phyloP scores from a whole-genome alignment of 768 basidiomycete species.

The Punctularia strigosozonata region DNA sequence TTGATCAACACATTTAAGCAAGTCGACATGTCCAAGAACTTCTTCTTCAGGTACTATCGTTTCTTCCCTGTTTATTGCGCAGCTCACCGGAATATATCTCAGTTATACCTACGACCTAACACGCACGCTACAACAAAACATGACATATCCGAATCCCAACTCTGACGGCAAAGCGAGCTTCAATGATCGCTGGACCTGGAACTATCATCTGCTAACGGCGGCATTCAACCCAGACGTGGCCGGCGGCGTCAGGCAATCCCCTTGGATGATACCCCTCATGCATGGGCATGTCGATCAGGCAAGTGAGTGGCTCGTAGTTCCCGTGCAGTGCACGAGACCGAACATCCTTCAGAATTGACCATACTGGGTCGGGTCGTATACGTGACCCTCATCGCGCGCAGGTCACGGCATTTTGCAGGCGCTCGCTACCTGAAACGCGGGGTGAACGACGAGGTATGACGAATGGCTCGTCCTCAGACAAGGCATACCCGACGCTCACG shows the following conservation, averaged over 20 bases:
- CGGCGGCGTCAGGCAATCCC: slow-evolving; percentile 22
- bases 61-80: background rate
- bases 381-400: slow-evolving; percentile 86
- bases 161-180: slow-evolving; percentile 45
- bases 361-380: slow-evolving; percentile 86
- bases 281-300: slow-evolving; percentile 98
- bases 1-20: slow-evolving; percentile 88
- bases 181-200: slow-evolving; percentile 92
- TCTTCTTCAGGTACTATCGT: slow-evolving; percentile 80
- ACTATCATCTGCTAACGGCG: slow-evolving; percentile 70
- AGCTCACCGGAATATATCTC: slow-evolving; percentile 1
- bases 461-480: background rate
- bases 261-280: slow-evolving; percentile 83
- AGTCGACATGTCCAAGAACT: slow-evolving; percentile 98
- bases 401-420: slow-evolving; percentile 93
- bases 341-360: slow-evolving; percentile 54
- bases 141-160: slow-evolving; percentile 43
- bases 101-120: slow-evolving; percentile 97
- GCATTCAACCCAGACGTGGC: no score
- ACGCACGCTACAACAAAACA: slow-evolving; percentile 88
- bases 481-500: background rate
- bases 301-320: slow-evolving; percentile 44
- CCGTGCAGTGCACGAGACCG: background rate
- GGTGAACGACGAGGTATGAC: slow-evolving; percentile 76
- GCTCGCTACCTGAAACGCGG: slow-evolving; percentile 91